phyloP scores from a whole-genome alignment of 768 basidiomycete species.

The Xerocomellus dryophilus region DNA sequence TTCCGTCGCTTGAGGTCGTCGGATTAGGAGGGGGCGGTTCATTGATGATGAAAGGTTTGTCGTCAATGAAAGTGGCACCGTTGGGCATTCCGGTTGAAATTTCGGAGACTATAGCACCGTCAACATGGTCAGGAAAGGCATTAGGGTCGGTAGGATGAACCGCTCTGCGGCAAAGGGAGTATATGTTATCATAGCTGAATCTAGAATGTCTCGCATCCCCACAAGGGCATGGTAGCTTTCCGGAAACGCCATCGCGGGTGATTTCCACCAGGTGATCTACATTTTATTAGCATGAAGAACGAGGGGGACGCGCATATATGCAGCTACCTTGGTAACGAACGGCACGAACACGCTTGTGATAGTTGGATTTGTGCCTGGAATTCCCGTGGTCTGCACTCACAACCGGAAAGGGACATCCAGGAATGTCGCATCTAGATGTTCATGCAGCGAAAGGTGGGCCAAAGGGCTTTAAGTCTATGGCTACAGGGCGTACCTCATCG shows the following conservation, averaged over 20 bases:
- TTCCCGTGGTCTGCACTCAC: background rate
- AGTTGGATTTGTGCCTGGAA: background rate
- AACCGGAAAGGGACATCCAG: background rate
- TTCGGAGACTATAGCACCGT: fast-evolving
- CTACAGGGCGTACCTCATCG: background rate
- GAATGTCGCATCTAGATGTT: background rate
- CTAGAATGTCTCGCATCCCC: background rate
- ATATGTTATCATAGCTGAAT: background rate
- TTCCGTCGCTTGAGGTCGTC: too few relatives aligned
- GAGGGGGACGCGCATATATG: background rate
- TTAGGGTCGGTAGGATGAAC: background rate
- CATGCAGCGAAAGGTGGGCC: too few relatives aligned
- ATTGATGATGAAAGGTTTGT: background rate
- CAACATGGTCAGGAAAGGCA: background rate
- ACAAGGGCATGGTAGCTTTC: background rate
- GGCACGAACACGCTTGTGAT: background rate
- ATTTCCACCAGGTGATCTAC: background rate
- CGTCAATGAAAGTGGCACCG: too few relatives aligned
- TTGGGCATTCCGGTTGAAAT: too few relatives aligned
- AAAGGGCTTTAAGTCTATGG: too few relatives aligned
- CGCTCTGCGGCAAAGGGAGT: background rate
- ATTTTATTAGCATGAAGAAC: background rate
- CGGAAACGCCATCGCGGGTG: background rate
- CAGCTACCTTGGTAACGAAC: background rate
- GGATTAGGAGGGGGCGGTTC: background rate